phyloP scores from a whole-genome alignment of 2,329 filamentous ascomycete genomes.

The Trichophyton verrucosum region DNA sequence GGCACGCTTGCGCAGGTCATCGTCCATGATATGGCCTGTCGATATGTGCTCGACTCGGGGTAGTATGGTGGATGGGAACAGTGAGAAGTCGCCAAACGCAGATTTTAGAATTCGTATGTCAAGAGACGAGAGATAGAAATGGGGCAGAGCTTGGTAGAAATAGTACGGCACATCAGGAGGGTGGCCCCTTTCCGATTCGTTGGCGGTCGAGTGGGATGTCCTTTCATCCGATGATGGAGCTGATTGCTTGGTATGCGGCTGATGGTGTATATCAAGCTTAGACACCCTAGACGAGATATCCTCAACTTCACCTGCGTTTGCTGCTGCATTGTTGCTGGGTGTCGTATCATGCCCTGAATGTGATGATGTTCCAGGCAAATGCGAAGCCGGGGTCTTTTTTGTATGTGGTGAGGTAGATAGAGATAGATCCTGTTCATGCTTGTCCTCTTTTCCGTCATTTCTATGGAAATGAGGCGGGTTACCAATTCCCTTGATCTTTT shows the following conservation, averaged over 20 bases:
- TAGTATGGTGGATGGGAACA: slow-evolving; percentile 73
- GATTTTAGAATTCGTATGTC: slow-evolving; percentile 88
- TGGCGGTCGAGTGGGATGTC: not conserved
- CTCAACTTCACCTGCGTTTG: slow-evolving; percentile 3
- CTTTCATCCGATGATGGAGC: not conserved
- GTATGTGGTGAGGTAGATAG: slow-evolving; percentile 34
- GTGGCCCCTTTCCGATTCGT: slow-evolving; percentile 12
- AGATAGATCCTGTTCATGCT: slow-evolving; percentile 25
- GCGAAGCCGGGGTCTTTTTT: slow-evolving; percentile 39
- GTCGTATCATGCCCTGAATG: slow-evolving; percentile 3
- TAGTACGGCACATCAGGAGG: slow-evolving; percentile 52
- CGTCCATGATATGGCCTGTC: slow-evolving; percentile 75
- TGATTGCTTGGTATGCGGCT: not conserved
- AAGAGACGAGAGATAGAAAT: slow-evolving; percentile 79
- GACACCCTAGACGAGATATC: slow-evolving; percentile 10
- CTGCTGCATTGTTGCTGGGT: slow-evolving; percentile 7
- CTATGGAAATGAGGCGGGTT: slow-evolving; percentile 46
- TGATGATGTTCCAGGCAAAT: slow-evolving; percentile 25
- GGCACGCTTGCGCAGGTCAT: slow-evolving; percentile 65
- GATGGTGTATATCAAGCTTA: slow-evolving; percentile 7
- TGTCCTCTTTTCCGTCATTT: slow-evolving; percentile 33
- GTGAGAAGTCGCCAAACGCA: slow-evolving; percentile 69
- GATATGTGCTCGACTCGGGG: slow-evolving; percentile 83
- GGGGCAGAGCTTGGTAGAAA: slow-evolving; percentile 77
- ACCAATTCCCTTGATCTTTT: slow-evolving; percentile 57